These are phyloP conservation scores for Cicer arietinum DNA, from an alignment of 306 rosid species.

Conservation along the genomic window DNA sequence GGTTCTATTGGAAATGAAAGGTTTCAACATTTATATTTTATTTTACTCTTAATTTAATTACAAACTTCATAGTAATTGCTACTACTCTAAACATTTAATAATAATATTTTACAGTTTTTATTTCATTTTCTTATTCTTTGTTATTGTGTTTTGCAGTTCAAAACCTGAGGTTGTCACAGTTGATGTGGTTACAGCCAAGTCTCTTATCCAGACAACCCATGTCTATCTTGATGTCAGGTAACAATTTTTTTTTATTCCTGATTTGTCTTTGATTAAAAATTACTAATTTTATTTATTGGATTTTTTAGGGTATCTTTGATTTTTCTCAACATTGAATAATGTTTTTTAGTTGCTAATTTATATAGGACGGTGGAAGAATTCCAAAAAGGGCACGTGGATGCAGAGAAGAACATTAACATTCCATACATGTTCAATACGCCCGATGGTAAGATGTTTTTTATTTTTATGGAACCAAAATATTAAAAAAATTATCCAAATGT, in stretches of 20 bases:
- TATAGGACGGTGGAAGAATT: constrained; percentile 83
- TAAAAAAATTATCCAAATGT: too few relatives aligned
- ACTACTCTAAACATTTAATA: background rate
- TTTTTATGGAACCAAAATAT: too few relatives aligned
- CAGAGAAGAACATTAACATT: constrained; percentile 71
- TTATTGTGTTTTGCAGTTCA: constrained; percentile 50
- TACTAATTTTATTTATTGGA: background rate
- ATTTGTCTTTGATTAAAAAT: background rate
- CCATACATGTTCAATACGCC: constrained; percentile 76
- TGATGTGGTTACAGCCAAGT: constrained; percentile 65
- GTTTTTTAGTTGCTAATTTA: constrained; percentile 1
- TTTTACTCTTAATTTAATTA: background rate
- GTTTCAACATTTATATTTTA: constrained; percentile 30
- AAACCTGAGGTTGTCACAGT: constrained; percentile 64
- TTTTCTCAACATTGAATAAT: background rate
- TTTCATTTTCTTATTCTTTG: background rate
- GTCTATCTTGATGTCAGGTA: constrained; percentile 82
- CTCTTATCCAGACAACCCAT: constrained; percentile 62
- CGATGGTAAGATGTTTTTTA: constrained; percentile 49
- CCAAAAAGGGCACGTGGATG: constrained; percentile 70
- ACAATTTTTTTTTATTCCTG: background rate
- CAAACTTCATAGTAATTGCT: too few relatives aligned
- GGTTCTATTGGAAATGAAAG: constrained; percentile 58
- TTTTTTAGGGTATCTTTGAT: background rate
- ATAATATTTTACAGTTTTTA: background rate